Percentiles rank a stretch among this genome's conserved stretches.
phyloP scores from a whole-genome alignment of 2,329 filamentous ascomycete species.

The Fusarium humuli region DNA sequence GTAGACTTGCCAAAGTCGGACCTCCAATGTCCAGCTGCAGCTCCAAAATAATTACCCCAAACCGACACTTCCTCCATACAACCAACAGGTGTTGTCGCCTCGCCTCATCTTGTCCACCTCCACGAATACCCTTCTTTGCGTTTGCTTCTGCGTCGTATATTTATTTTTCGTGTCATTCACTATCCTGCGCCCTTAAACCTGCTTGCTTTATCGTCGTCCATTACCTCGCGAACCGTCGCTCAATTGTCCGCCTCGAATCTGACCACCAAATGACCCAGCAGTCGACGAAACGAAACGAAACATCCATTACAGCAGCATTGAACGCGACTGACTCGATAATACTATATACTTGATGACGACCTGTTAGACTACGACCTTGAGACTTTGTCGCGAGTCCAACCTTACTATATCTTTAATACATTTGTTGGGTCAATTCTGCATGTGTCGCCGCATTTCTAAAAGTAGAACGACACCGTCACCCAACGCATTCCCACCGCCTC shows the following conservation, averaged over 20 bases:
- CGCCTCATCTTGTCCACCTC: slow-evolving; percentile 1
- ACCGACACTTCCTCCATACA: slow-evolving; percentile 39
- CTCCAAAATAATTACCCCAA: slow-evolving; percentile 43
- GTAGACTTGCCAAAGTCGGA: neutral
- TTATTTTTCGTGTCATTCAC: slow-evolving; percentile 17
- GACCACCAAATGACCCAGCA: slow-evolving; percentile 28
- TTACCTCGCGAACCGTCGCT: slow-evolving; percentile 13
- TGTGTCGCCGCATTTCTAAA: slow-evolving; percentile 32
- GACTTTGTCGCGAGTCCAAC: slow-evolving; percentile 8
- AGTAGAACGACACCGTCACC: slow-evolving; percentile 37
- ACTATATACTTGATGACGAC: slow-evolving; percentile 9
- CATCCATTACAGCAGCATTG: slow-evolving; percentile 18
- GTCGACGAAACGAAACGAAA: slow-evolving; percentile 33
- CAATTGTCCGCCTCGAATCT: slow-evolving; percentile 4
- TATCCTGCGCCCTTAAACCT: neutral
- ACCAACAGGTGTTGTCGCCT: slow-evolving; percentile 37
- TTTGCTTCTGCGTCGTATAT: slow-evolving; percentile 17
- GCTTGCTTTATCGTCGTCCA: neutral
- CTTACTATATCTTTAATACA: slow-evolving; percentile 25
- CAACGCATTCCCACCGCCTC: slow-evolving; percentile 31
- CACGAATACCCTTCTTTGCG: slow-evolving; percentile 9
- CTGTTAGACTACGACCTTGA: neutral
- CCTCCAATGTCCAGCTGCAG: slow-evolving; percentile 31
- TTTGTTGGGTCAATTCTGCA: slow-evolving; percentile 30
- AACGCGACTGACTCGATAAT: slow-evolving; percentile 1